Evolutionary conservation across 352 stramenopile species (phyloP).

Genomic region (Blastocystis sp.): DNA sequence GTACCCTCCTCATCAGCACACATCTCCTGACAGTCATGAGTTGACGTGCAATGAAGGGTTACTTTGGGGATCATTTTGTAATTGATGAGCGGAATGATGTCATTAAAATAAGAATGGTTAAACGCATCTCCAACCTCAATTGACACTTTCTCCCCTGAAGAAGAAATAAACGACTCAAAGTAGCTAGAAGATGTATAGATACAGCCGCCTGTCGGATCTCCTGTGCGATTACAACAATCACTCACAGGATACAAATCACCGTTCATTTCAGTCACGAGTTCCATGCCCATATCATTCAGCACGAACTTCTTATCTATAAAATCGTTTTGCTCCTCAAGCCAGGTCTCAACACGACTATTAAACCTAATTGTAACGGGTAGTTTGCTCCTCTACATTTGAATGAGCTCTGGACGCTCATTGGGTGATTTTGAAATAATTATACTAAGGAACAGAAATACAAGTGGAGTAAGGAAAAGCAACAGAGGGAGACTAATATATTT

Average conservation of each 20-base stretch:
- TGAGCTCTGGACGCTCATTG: constrained; percentile 9
- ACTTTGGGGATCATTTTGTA: not conserved
- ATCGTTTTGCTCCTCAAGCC: not conserved
- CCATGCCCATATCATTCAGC: not conserved
- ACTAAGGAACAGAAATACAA: constrained; percentile 41
- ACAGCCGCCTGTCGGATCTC: not conserved
- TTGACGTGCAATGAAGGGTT: not conserved
- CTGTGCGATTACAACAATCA: not conserved
- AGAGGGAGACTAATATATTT: constrained; percentile 37
- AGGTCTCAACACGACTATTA: not conserved
- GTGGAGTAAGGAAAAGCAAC: not conserved
- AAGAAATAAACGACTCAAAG: not conserved
- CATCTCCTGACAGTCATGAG: not conserved
- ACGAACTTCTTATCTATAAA: not conserved
- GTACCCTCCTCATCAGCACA: not conserved
- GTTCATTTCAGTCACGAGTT: not conserved
- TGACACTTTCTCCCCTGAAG: not conserved
- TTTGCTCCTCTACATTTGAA: not conserved
- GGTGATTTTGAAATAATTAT: constrained; percentile 13
- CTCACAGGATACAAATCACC: constrained; percentile 24
- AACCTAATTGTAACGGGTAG: not conserved
- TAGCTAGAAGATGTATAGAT: not conserved
- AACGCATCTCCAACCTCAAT: not conserved
- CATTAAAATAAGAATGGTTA: not conserved
- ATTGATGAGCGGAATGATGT: not conserved